phyloP scores from a whole-genome alignment of 345 rosid genomes.

The Moricandia arvensis region DNA sequence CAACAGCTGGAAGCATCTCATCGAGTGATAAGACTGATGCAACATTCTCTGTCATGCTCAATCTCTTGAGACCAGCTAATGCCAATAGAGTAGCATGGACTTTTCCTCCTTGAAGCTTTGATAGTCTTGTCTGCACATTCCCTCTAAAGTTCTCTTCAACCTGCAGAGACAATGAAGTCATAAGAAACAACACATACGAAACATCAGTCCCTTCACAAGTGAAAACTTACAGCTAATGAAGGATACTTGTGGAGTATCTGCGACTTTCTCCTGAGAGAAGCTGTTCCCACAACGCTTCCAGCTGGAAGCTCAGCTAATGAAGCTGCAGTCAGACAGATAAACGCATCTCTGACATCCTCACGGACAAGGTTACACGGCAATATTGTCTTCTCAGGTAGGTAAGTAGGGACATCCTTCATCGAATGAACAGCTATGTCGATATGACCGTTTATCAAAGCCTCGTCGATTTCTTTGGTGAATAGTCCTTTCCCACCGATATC shows the following conservation, averaged over 20 bases:
- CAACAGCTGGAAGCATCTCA: conserved; percentile 99
- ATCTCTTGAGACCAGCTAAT: conserved; percentile 90
- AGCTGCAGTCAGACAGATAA: conserved; percentile 61
- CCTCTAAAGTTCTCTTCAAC: conserved; percentile 91
- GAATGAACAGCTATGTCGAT: conserved; percentile 98
- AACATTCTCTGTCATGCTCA: conserved; percentile 87
- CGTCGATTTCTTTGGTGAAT: conserved; percentile 95
- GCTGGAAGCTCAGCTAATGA: conserved; percentile 79
- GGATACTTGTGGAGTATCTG: conserved; percentile 92
- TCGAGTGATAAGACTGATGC: conserved; percentile 68
- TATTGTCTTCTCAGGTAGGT: conserved; percentile 76
- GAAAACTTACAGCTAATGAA: conserved; percentile 55
- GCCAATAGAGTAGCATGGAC: conserved; percentile 93
- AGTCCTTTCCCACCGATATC: conserved; percentile 98
- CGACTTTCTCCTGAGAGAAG: conserved; percentile 94
- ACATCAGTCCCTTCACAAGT: neutral
- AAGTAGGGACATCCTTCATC: conserved; percentile 98
- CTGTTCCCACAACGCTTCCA: conserved; percentile 90
- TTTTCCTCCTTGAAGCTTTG: conserved; percentile 79
- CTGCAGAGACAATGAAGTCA: conserved; percentile 38
- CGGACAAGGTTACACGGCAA: conserved; percentile 89
- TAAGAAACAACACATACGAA: neutral
- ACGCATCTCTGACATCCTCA: conserved; percentile 97
- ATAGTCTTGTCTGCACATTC: conserved; percentile 89
- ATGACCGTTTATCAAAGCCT: conserved; percentile 76